A percentile compares a stretch with the other conserved stretches of the same genome.
Conservation (phyloP, 139 green algal genomes). For the Asterochloris sp. region DNA sequence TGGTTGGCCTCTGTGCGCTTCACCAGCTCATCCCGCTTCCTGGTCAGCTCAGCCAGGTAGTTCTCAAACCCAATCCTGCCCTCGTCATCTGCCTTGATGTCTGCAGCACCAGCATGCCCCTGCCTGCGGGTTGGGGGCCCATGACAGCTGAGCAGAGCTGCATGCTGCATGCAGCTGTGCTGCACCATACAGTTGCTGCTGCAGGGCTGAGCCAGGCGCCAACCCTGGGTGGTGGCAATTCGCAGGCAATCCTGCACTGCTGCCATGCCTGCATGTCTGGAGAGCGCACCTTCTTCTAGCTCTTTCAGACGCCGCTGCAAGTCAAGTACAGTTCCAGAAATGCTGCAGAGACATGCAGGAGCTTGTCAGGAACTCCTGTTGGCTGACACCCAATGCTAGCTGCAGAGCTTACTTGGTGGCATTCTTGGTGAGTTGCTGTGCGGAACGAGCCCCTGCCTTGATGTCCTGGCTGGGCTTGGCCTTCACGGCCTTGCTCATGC, state of each 20-base stretch:
- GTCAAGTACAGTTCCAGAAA: constrained; percentile 5
- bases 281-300: background rate
- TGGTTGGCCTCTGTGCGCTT: constrained; percentile 41
- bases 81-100: constrained; percentile 50
- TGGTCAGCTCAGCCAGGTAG: constrained; percentile 34
- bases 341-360: background rate
- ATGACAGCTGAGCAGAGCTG: too few relatives aligned
- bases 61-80: constrained; percentile 54
- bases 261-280: constrained; percentile 2
- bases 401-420: background rate
- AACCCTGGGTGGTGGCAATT: background rate
- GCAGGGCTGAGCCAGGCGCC: too few relatives aligned
- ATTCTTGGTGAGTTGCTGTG: constrained; percentile 4
- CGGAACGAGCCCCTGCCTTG: background rate
- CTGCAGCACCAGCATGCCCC: constrained; percentile 20
- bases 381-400: too few relatives aligned
- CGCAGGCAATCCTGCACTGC: background rate
- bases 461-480: too few relatives aligned
- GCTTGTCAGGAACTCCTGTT: too few relatives aligned
- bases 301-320: background rate
- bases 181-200: background rate
- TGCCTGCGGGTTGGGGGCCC: too few relatives aligned
- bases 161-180: too few relatives aligned
- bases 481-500: too few relatives aligned
- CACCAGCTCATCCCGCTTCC: constrained; percentile 36